Conservation (phyloP, 192 early-diverging fungal species). For the Jimgerdemannia lactiflua region DNA sequence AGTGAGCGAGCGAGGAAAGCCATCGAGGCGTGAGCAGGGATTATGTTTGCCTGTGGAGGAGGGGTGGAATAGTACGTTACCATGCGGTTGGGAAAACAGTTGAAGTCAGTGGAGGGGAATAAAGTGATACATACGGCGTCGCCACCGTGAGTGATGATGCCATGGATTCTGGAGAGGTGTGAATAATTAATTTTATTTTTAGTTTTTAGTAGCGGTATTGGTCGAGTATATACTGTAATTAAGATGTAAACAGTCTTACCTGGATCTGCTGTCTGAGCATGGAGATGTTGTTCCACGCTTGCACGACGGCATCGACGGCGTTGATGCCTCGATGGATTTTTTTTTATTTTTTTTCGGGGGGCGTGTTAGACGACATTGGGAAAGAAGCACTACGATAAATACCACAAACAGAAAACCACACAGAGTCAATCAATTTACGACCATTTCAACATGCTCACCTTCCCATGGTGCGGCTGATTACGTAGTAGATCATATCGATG, state of each 20-base stretch:
- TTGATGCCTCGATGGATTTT: constrained; percentile 49
- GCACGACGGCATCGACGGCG: constrained; percentile 72
- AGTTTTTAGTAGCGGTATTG: no score
- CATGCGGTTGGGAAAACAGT: background rate
- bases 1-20: constrained; percentile 59
- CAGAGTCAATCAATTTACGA: no score
- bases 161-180: constrained; percentile 54
- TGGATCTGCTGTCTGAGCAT: constrained; percentile 63
- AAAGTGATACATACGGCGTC: constrained; percentile 30
- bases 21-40: constrained; percentile 61
- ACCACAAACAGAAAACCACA: no score
- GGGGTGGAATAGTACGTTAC: background rate
- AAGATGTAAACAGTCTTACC: no score
- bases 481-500: background rate
- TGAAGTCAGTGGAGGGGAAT: background rate
- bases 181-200: no score
- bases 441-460: constrained; percentile 2
- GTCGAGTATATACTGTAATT: no score
- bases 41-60: constrained; percentile 43
- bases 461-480: constrained; percentile 30
- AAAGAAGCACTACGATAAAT: no score
- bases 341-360: no score
- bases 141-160: constrained; percentile 78
- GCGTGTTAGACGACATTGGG: no score
- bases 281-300: no score